Evolutionary conservation across 768 basidiomycete species (phyloP), one percentile per base, ranked within the genome.

Genomic region (Lentinula raphanica): DNA sequence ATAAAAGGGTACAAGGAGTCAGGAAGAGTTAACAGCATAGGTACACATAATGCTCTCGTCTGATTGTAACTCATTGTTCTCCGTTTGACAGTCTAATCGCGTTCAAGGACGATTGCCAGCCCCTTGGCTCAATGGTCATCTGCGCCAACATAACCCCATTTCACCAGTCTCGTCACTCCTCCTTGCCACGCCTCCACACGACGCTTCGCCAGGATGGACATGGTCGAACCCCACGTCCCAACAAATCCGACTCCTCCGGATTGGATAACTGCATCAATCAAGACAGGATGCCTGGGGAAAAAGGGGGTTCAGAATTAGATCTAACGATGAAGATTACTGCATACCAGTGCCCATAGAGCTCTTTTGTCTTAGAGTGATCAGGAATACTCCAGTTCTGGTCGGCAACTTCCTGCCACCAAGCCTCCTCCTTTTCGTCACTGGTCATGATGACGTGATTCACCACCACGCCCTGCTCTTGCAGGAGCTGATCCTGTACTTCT

Each of bases 201-300:
- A n/a, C 84, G 79, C 19, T 76, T 76, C 5, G 88, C 86, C 29
- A 91, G 62, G 45, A 82, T 72, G 2, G 85, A 84, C 82, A 89
- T 88, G 4, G 89, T 90, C 32, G 87, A 89, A 40, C 75, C 65
- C 61, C 86, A 80, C 1, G 87, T 90, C 8, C 88, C 90, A 13
- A 92, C 81, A 64, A 91, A 86, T 1, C 87, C 90, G 11, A 75
- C 67, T 21, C 83, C 88, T 38, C 71, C 72, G 0, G 86, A 86
- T 64, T 91, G 90, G 58, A 89, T 80, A 8, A 81, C 83, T 3
- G 87, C 86, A 64, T 90, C 88, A 51, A 90, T 78, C 50, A 91
- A 70, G n/a, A 87, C 71, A 12, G 87, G 85, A 68, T 88, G 86
- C 86, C 87, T 87, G 28, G 8, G 6, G 62, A 21, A 19, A 48